Percentiles rank a stretch among this genome's conserved stretches.
phyloP scores from a whole-genome alignment of 345 rosid genomes.

The Citrus sp. region DNA sequence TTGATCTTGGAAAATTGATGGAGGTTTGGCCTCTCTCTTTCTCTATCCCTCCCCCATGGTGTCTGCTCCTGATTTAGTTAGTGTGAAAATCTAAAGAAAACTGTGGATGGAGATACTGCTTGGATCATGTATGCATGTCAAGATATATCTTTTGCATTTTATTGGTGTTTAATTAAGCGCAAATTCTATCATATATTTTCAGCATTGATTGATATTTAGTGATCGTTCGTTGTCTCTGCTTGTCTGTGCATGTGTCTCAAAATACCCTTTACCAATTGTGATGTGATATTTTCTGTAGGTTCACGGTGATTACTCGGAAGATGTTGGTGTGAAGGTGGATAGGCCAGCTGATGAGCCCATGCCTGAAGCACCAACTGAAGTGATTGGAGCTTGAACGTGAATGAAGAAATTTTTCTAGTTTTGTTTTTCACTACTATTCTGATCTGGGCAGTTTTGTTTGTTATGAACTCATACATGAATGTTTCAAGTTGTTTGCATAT shows the following conservation, averaged over 20 bases:
- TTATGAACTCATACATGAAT: background rate
- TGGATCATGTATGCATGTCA: background rate
- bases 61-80: background rate
- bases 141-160: too few species aligned
- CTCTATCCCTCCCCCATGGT: background rate
- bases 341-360: slow-evolving; percentile 73
- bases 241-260: too few species aligned
- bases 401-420: background rate
- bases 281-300: too few species aligned
- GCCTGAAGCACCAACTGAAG: slow-evolving; percentile 45
- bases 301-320: slow-evolving; percentile 8
- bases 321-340: slow-evolving; percentile 68
- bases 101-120: background rate
- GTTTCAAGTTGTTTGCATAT: slow-evolving; percentile 5
- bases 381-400: slow-evolving; percentile 47
- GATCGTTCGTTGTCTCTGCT: background rate
- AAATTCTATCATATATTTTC: background rate
- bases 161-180: background rate
- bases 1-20: slow-evolving; percentile 96
- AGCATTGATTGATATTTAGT: too few species aligned
- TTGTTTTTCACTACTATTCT: background rate
- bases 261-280: slow-evolving; percentile 25
- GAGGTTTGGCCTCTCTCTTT: slow-evolving; percentile 37
- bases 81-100: background rate
- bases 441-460: slow-evolving; percentile 7